Percentiles rank a stretch among this genome's conserved stretches.
Conservation (phyloP, 108 stramenopile genomes). For the Seminavis robusta region DNA sequence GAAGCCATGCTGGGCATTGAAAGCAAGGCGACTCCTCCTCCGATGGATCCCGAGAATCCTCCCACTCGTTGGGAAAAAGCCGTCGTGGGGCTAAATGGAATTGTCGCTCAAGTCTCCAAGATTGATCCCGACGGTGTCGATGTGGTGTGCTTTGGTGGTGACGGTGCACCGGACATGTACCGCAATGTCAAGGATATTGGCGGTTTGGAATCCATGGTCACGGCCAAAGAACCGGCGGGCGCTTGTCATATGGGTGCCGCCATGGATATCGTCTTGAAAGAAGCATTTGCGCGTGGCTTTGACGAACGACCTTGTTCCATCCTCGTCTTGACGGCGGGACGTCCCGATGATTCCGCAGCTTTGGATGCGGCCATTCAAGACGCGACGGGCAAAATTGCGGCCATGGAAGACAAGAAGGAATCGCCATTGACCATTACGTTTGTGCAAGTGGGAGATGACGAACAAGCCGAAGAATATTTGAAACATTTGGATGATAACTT, state of each 20-base stretch:
- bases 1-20: no score
- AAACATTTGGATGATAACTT: constrained; percentile 4
- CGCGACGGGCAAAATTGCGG: not conserved
- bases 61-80: constrained; percentile 9
- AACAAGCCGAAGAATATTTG: constrained; percentile 1
- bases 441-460: constrained; percentile 3
- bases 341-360: not conserved
- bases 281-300: constrained; percentile 4
- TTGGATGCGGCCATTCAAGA: not conserved
- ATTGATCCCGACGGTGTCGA: constrained; percentile 13
- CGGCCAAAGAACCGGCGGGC: constrained; percentile 1
- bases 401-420: not conserved
- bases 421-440: constrained; percentile 4
- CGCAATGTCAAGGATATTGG: constrained; percentile 8
- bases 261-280: not conserved
- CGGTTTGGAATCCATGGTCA: constrained; percentile 2
- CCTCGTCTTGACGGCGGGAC: constrained; percentile 2
- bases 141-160: constrained; percentile 9
- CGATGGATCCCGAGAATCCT: constrained; percentile 1
- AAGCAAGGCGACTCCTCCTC: no score
- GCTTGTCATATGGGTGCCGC: constrained; percentile 7
- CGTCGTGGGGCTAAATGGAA: not conserved
- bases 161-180: not conserved
- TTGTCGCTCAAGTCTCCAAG: constrained; percentile 4
- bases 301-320: constrained; percentile 1